Conservation (phyloP, 1,284 basidiomycete species). For the Boletus albobrunnescens region DNA sequence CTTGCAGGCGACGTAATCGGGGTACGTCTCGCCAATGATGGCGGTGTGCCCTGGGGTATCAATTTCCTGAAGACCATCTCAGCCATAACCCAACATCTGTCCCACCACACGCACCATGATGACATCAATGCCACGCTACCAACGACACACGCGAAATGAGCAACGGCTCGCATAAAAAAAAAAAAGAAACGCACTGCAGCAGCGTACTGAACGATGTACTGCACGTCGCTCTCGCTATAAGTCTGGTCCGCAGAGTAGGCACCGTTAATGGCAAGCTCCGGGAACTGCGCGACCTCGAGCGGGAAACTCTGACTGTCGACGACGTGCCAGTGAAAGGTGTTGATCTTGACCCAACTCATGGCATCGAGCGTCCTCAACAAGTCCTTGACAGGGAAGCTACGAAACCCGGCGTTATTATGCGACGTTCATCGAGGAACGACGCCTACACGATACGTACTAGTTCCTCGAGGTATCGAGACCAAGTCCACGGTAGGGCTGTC, state of each 20-base stretch:
- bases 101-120: conserved; percentile 23
- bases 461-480: conserved; percentile 78
- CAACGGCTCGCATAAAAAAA: background rate
- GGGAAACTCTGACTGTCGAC: conserved; percentile 69
- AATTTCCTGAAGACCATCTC: conserved; percentile 46
- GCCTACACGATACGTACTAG: conserved; percentile 37
- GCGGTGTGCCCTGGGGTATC: conserved; percentile 75
- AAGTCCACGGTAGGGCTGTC: conserved; percentile 73
- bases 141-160: background rate
- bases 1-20: conserved; percentile 65
- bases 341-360: conserved; percentile 82
- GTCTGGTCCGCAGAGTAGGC: conserved; percentile 55
- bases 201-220: conserved; percentile 59
- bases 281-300: conserved; percentile 51
- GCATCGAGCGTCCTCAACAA: conserved; percentile 75
- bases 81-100: background rate
- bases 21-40: conserved; percentile 53
- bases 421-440: background rate
- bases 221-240: conserved; percentile 57
- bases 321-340: conserved; percentile 72
- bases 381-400: conserved; percentile 62
- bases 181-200: conserved; percentile 41
- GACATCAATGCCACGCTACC: conserved; percentile 30
- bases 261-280: conserved; percentile 55
- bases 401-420: background rate